Base-by-base conservation (phyloP, 768 basidiomycete species). In the Leccinellum rugosiceps region DNA sequence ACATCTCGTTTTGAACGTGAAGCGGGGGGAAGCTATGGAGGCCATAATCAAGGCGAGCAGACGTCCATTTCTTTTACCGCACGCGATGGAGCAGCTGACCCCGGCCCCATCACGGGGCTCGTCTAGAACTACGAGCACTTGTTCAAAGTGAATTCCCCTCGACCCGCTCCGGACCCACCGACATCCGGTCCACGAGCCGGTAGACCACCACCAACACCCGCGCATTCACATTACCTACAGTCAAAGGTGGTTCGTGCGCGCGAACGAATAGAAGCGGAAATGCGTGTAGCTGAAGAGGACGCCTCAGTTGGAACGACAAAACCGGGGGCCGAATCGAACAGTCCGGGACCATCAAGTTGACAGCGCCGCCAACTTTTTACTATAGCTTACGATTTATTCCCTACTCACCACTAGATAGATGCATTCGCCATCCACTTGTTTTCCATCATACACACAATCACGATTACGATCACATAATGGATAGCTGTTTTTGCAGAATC, bases 161-260 rank as follows among this genome's bases (percentile, higher is more conserved):
- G 83, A n/a, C 78, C 85, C 44, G 71, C 80, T 47, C 77, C 83
- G 14, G 77, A 79, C 57, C 74, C 64, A 54, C 79, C 79, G 63
- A 75, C 73, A 35, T 58, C 79, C 8, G 62, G 69, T 30, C 28
- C 67, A 53, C 65, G 64, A 41, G 65, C 79, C 14, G 76, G 80
- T 35, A 82, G 78, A 68, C 75, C 73, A 23, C 68, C 74, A 5
- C 63, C 74, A 23, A 76, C 72, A 26, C 79, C 79, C 21, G 65
- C 75, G 35, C 79, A 93, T 69, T 94, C 93, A 34, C 92, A 94
- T 73, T 98, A 98, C 74, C 79, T 98, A 13, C 95, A 96, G 70
- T 95, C 93, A 31, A 99, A 99, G 75, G 92, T 99, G n/a, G 84
- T 92, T 46, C 85, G 97, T 43, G 96, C 97, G 19, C 83, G 86